Conservation (phyloP, 2,329 filamentous ascomycete species). For the Truncatella angustata region DNA sequence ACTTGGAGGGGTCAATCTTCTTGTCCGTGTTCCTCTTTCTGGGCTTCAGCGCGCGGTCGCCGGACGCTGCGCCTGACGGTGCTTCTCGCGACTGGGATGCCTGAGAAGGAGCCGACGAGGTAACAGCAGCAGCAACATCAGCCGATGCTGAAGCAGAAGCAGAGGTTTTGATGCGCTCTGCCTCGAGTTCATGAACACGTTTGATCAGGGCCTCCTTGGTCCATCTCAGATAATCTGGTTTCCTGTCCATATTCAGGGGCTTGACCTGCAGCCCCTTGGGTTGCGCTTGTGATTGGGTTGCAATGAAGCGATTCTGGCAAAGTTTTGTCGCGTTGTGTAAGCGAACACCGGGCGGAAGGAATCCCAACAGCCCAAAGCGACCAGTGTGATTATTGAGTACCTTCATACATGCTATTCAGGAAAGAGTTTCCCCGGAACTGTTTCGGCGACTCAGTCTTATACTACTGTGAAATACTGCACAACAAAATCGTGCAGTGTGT, state of each 20-base stretch:
- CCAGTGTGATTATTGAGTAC: conserved; percentile 15
- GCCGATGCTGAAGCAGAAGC: neutral
- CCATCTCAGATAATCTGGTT: conserved; percentile 62
- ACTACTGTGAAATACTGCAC: neutral
- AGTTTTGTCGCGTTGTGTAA: neutral
- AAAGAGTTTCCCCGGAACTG: neutral
- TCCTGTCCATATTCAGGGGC: conserved; percentile 22
- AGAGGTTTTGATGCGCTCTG: conserved; percentile 18
- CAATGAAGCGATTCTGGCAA: conserved; percentile 14
- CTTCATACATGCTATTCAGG: conserved; percentile 22
- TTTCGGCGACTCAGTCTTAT: neutral
- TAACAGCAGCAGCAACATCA: neutral
- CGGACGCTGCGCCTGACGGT: neutral
- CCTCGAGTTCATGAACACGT: conserved; percentile 66
- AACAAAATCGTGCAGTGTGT: conserved; percentile 5
- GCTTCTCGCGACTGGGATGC: neutral
- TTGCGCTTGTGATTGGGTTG: conserved; percentile 16
- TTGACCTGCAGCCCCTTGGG: conserved; percentile 1
- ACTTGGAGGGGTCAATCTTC: conserved; percentile 74
- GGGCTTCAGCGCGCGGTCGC: conserved; percentile 2
- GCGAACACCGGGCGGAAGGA: neutral
- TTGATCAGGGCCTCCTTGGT: conserved; percentile 65
- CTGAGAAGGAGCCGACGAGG: neutral
- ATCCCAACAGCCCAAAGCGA: conserved; percentile 16
- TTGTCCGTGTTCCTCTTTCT: conserved; percentile 40